Evolutionary conservation across 495 filamentous ascomycete genomes (phyloP), one percentile per base, ranked within the genome.

Genomic region (Immersiella caudata): DNA sequence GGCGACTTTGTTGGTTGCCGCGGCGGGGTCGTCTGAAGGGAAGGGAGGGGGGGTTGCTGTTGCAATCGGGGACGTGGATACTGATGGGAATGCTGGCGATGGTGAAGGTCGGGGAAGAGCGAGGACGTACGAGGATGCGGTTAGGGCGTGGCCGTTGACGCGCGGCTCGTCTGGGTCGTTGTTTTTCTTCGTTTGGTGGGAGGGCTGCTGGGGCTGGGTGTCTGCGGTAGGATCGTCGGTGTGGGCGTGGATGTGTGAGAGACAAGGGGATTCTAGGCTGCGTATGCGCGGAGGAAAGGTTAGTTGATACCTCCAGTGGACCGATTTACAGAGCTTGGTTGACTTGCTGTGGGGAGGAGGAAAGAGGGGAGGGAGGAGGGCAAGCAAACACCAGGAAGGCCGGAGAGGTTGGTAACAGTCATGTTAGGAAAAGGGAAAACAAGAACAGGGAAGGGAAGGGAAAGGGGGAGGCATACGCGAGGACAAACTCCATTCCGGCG

Each of bases 401-500:
- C n/a, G n/a, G n/a, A n/a, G n/a, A n/a, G n/a, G n/a, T n/a, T n/a
- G n/a, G n/a, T n/a, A n/a, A n/a, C n/a, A n/a, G n/a, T n/a, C n/a
- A n/a, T n/a, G n/a, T n/a, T n/a, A n/a, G n/a, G n/a, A n/a, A n/a
- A n/a, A n/a, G n/a, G n/a, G n/a, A n/a, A n/a, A n/a, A n/a, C n/a
- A n/a, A n/a, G n/a, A n/a, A n/a, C n/a, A n/a, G n/a, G n/a, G n/a
- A n/a, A n/a, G n/a, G n/a, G n/a, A 21, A 57, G 24, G 21, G 16
- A 52, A 2, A 4, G 49, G 21, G 12, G 16, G 12, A 52, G n/a
- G 25, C 56, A 6, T 59, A 33, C 56, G 56, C 56, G 2, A 59
- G 25, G 6, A 59, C 56, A 59, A 59, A 59, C 56, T 59, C 56
- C 56, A 59, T 59, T 14, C 56, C 56, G 2, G 22, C n/a, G 22